A percentile compares a stretch with the other conserved stretches of the same genome.
Evolutionary conservation across 2,329 filamentous ascomycete species (phyloP).

Genomic region (Pseudodiploospora longispora): DNA sequence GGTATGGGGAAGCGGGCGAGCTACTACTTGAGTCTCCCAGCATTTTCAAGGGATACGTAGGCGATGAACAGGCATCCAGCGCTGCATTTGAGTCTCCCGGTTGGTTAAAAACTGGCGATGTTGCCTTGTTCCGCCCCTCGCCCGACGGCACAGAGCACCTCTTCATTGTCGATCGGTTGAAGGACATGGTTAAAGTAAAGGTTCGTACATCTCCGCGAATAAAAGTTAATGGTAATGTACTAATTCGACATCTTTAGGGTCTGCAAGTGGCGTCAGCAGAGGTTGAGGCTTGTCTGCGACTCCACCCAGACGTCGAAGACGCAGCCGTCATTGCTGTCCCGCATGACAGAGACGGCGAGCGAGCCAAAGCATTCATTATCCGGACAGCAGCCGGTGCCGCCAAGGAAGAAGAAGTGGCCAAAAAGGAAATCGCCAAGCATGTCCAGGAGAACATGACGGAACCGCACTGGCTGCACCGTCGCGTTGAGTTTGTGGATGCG

Average conservation of each 20-base stretch:
- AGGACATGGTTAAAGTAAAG: conserved; percentile 3
- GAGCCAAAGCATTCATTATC: conserved; percentile 2
- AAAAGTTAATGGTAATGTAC: not conserved
- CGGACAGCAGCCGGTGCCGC: not conserved
- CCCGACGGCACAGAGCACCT: not conserved
- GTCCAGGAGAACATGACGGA: not conserved
- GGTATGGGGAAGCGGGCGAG: not conserved
- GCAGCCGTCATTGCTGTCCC: not conserved
- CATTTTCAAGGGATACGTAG: not conserved
- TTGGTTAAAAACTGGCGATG: conserved; percentile 1
- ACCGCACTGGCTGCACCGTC: not conserved
- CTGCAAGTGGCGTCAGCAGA: not conserved
- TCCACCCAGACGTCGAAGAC: not conserved
- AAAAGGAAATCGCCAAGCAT: not conserved
- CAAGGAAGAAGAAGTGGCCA: not conserved
- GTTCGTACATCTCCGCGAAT: not conserved
- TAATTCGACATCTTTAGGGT: not conserved
- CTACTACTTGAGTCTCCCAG: conserved; percentile 1
- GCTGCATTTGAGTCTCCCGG: not conserved
- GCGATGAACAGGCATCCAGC: not conserved
- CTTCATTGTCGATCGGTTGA: conserved; percentile 1
- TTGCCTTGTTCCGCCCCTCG: not conserved
- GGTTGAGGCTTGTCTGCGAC: not conserved
- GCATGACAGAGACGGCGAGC: conserved; percentile 1
- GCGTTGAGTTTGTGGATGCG: not conserved